Evolutionary conservation across 257 asterid species (phyloP).

Genomic region (Nicotiana sylvestris): DNA sequence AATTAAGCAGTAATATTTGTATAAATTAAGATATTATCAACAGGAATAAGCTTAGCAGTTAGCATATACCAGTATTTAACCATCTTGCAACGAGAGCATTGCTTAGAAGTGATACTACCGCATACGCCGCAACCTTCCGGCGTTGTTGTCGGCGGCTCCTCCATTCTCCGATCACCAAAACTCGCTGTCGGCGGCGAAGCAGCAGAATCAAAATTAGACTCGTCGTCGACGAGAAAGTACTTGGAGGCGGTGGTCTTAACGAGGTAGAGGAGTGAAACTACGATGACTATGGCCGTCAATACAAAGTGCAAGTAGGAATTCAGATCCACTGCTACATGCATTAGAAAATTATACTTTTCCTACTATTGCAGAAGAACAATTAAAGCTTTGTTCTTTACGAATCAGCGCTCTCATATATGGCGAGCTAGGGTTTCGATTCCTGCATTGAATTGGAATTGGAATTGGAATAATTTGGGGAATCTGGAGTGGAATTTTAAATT

Average conservation of each 20-base stretch:
- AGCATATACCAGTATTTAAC: slow-evolving; percentile 58
- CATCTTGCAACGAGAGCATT: slow-evolving; percentile 75
- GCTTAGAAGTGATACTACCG: slow-evolving; percentile 39
- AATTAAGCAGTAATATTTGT: not conserved
- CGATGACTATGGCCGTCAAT: slow-evolving; percentile 50
- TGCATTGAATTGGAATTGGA: slow-evolving; percentile 1
- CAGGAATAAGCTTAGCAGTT: not conserved
- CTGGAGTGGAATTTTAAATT: not conserved
- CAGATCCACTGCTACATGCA: slow-evolving; percentile 90
- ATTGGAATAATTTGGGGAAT: slow-evolving; percentile 9
- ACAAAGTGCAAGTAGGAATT: slow-evolving; percentile 63
- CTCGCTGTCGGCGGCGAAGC: slow-evolving; percentile 17
- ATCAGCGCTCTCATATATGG: not conserved
- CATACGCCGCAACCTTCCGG: slow-evolving; percentile 60
- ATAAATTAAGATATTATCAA: too few species aligned
- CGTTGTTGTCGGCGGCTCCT: slow-evolving; percentile 19
- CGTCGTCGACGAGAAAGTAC: slow-evolving; percentile 71
- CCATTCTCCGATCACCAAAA: slow-evolving; percentile 24
- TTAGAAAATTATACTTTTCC: slow-evolving; percentile 11
- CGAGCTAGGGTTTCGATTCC: slow-evolving; percentile 9
- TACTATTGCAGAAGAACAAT: not conserved
- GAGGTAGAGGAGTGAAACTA: slow-evolving; percentile 45
- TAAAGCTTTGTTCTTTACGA: not conserved
- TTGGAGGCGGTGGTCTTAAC: slow-evolving; percentile 72
- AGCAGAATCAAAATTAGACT: slow-evolving; percentile 28